phyloP scores from a whole-genome alignment of 805 yeast genomes.

The Nadsonia fulvescens region DNA sequence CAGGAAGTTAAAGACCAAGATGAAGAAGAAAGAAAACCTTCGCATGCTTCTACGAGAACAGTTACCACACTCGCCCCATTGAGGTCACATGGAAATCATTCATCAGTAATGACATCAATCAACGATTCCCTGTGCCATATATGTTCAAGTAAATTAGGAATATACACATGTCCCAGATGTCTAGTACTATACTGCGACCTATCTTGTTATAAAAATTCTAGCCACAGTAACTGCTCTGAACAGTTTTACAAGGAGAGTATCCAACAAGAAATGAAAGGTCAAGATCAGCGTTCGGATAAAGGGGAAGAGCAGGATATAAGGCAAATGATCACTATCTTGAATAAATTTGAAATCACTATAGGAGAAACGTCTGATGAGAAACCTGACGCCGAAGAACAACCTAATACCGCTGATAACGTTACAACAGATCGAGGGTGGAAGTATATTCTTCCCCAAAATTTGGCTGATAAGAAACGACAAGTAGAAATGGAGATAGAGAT shows the following conservation, averaged over 20 bases:
- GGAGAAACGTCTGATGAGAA: too few relatives aligned
- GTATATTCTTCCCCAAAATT: slow-evolving; percentile 7
- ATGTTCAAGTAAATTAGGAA: slow-evolving; percentile 5
- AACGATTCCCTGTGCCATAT: too few relatives aligned
- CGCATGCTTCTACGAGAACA: too few relatives aligned
- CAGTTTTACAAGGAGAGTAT: slow-evolving; percentile 7
- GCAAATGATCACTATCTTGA: slow-evolving; percentile 7
- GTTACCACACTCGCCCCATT: too few relatives aligned
- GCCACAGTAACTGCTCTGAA: slow-evolving; percentile 9
- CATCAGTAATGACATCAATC: too few relatives aligned
- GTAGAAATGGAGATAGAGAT: not conserved
- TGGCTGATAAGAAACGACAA: not conserved
- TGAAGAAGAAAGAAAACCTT: too few relatives aligned
- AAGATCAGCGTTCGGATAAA: slow-evolving; percentile 1
- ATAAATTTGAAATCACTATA: slow-evolving; percentile 3
- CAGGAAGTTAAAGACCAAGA: too few relatives aligned
- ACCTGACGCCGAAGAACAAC: too few relatives aligned
- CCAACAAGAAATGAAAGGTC: slow-evolving; percentile 4
- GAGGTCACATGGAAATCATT: too few relatives aligned
- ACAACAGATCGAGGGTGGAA: slow-evolving; percentile 7
- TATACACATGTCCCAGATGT: slow-evolving; percentile 11
- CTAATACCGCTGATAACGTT: too few relatives aligned
- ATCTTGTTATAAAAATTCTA: slow-evolving; percentile 8
- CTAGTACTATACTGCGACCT: slow-evolving; percentile 9
- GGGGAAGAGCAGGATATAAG: slow-evolving; percentile 6